Evolutionary conservation across 75 land plant genomes (phyloP).

Genomic region (Sequoia sempervirens): DNA sequence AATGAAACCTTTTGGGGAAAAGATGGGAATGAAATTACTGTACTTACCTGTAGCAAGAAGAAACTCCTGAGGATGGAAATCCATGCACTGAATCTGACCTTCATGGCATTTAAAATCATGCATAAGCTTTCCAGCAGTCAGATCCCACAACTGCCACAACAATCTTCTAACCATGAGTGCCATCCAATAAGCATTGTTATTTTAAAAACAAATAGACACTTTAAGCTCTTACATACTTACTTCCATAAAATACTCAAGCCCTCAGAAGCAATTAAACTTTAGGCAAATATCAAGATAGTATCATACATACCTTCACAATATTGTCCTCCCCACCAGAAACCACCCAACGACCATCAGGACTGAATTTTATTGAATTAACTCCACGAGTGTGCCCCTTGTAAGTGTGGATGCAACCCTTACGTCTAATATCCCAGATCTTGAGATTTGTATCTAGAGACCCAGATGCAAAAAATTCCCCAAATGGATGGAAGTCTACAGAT

Average conservation of each 20-base stretch:
- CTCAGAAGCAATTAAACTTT: background rate
- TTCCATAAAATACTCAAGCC: background rate
- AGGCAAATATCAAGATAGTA: background rate
- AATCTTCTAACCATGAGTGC: background rate
- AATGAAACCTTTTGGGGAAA: background rate
- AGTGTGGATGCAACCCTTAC: constrained; percentile 91
- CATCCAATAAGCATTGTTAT: background rate
- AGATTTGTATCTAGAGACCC: constrained; percentile 88
- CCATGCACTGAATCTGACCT: constrained; percentile 78
- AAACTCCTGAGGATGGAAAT: constrained; percentile 94
- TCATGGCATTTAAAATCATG: constrained; percentile 90
- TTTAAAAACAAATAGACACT: background rate
- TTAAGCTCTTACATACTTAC: background rate
- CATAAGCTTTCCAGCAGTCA: constrained; percentile 93
- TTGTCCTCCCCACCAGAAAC: constrained; percentile 90
- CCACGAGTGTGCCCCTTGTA: constrained; percentile 89
- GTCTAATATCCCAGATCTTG: constrained; percentile 89
- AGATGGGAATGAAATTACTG: background rate
- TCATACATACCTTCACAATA: constrained; percentile 62
- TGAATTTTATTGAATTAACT: constrained; percentile 71
- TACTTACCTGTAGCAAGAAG: constrained; percentile 79
- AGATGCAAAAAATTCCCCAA: constrained; percentile 91
- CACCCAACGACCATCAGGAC: constrained; percentile 94
- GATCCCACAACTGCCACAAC: constrained; percentile 77
- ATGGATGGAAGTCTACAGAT: constrained; percentile 79